Base-by-base conservation (phyloP, 164 flowering plant species). In the Vitis cinerea region DNA sequence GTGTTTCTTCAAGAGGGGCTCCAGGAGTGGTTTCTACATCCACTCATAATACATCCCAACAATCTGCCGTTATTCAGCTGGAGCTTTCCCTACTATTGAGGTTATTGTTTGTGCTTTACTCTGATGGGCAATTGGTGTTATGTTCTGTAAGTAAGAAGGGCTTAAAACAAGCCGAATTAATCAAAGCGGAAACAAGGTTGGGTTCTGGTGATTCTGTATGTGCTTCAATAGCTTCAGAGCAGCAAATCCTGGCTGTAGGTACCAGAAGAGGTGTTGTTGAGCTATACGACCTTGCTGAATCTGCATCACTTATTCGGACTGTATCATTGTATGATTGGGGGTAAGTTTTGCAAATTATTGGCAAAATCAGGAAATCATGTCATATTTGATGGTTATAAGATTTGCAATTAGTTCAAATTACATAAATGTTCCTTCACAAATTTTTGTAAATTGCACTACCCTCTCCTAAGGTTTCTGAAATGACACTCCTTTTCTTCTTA, bases 281-380 rank as follows among this genome's bases (percentile, higher is more conserved):
- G 79, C 75, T 95, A 63, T 95, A 95, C 84, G 92, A 91, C 74
- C 71, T 93, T 64, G 85, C 90, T 54, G 92, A 88, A 64, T 83
- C 90, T 69, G 85, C 76, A 23, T 85, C 92, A 49, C 89, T 90
- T 66, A 79, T 95, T 68, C 93, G 98, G 48, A 68, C 86, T 68
- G 90, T 95, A 29, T 91, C 99, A 73, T 81, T 95, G 72, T 78
- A 82, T 85, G 99, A 95, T 72, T 93, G 98, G 99, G 99, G 99
- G 99, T 95, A 87, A 85, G 93, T 53, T 9, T 69, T 76, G 50
- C 27, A 19, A 13, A 37, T 31, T 62, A 49, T 49, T 15, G 50
- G 56, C 2, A 53, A 53, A 53, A 37, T 6, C 44, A 37, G 44
- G 44, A 37, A 23, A 37, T 37, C 44, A 37, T 37, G 44, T 3